Evolutionary conservation across 2,329 filamentous ascomycete genomes (phyloP).

Genomic region (Cladosporium phlei): DNA sequence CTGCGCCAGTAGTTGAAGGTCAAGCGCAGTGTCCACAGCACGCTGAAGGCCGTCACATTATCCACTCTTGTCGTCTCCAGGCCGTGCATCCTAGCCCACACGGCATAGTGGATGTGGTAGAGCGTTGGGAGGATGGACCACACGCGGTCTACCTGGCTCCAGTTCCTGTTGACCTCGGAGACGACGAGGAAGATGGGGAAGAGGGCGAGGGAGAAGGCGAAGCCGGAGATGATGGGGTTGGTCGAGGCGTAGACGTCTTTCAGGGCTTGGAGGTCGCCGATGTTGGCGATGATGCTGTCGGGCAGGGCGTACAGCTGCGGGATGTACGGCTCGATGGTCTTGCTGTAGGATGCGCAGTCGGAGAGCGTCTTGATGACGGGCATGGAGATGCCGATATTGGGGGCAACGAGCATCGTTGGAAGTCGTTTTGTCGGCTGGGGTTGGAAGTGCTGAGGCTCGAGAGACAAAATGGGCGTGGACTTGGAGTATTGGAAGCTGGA

Average conservation of each 20-base stretch:
- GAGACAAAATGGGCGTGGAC: too few relatives aligned
- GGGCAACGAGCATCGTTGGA: constrained; percentile 18
- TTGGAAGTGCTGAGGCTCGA: too few relatives aligned
- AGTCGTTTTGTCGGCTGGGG: too few relatives aligned
- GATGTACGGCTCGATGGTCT: constrained; percentile 72
- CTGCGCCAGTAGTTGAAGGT: constrained; percentile 97
- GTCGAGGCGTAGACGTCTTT: constrained; percentile 72
- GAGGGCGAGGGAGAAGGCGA: constrained; percentile 68
- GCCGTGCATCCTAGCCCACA: constrained; percentile 75
- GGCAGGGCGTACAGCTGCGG: constrained; percentile 54
- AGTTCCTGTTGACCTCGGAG: constrained; percentile 86
- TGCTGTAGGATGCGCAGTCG: constrained; percentile 72
- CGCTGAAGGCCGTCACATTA: constrained; percentile 63
- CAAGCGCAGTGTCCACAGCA: constrained; percentile 65
- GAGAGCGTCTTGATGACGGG: constrained; percentile 58
- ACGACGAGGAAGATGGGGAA: constrained; percentile 66
- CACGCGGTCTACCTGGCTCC: constrained; percentile 89
- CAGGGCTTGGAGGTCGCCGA: constrained; percentile 58
- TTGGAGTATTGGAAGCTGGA: too few relatives aligned
- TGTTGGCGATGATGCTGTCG: constrained; percentile 47
- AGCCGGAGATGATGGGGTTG: constrained; percentile 75
- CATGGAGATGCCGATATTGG: constrained; percentile 13
- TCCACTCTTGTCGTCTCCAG: constrained; percentile 68
- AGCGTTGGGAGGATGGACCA: constrained; percentile 88
- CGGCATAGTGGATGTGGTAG: constrained; percentile 76